Percentiles rank a stretch among this genome's conserved stretches.
Evolutionary conservation across 345 rosid genomes (phyloP).

Genomic region (Angophora floribunda): DNA sequence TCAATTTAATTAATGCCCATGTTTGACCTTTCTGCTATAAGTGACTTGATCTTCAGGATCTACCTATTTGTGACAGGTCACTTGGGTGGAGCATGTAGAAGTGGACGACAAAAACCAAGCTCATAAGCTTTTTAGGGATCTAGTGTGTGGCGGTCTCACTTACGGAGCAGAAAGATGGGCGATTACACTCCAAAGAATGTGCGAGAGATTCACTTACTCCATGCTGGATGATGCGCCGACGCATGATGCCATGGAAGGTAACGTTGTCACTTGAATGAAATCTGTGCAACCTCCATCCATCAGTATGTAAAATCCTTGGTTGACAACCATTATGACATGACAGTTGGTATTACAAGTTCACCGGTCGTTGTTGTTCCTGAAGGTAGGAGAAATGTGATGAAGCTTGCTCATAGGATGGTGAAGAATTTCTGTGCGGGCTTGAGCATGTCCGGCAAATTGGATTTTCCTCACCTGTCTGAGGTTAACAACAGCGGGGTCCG

Average conservation of each 20-base stretch:
- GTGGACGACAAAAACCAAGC: slow-evolving; percentile 42
- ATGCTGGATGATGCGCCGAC: neutral
- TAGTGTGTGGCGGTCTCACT: slow-evolving; percentile 21
- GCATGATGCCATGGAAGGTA: slow-evolving; percentile 28
- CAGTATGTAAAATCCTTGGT: neutral
- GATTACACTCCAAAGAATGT: slow-evolving; percentile 37
- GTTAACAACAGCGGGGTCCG: slow-evolving; percentile 41
- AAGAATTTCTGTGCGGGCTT: slow-evolving; percentile 35
- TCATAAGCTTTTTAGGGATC: slow-evolving; percentile 43
- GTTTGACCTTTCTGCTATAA: neutral
- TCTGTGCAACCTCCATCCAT: neutral
- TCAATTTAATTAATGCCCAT: neutral
- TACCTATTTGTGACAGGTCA: slow-evolving; percentile 27
- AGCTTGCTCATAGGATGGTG: slow-evolving; percentile 60
- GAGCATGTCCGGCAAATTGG: slow-evolving; percentile 40
- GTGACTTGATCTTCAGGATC: neutral
- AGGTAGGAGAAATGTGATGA: slow-evolving; percentile 39
- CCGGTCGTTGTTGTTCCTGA: slow-evolving; percentile 11
- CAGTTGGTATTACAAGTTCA: neutral
- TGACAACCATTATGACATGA: neutral
- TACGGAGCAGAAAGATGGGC: slow-evolving; percentile 69
- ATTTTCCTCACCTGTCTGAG: slow-evolving; percentile 34
- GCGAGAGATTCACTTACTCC: slow-evolving; percentile 42
- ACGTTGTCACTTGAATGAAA: neutral
- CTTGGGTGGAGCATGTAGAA: slow-evolving; percentile 81